phyloP scores from a whole-genome alignment of 306 rosid species.

The Sophora flavescens region DNA sequence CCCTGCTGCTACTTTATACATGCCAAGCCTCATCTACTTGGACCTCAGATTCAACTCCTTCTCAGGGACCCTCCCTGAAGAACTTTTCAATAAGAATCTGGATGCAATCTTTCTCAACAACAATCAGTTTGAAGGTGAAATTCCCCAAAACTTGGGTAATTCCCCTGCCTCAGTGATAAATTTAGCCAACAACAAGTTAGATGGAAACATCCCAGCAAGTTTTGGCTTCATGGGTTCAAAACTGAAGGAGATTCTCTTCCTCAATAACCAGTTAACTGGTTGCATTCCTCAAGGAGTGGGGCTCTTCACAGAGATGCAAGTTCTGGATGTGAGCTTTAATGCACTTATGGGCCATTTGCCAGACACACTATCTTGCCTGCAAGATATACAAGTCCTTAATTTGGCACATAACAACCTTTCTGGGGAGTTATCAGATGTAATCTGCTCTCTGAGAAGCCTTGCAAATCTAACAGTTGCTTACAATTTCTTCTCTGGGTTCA shows the following conservation, averaged over 20 bases:
- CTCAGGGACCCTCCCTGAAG: slow-evolving; percentile 77
- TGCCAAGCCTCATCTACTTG: slow-evolving; percentile 81
- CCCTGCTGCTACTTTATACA: slow-evolving; percentile 62
- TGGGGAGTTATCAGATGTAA: slow-evolving; percentile 81
- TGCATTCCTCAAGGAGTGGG: slow-evolving; percentile 97
- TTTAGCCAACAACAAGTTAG: slow-evolving; percentile 79
- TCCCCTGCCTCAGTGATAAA: slow-evolving; percentile 96
- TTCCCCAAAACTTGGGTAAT: slow-evolving; percentile 83
- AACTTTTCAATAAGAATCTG: slow-evolving; percentile 69
- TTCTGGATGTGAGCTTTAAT: slow-evolving; percentile 87
- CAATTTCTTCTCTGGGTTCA: slow-evolving; percentile 97
- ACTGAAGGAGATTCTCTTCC: slow-evolving; percentile 80
- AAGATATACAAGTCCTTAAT: slow-evolving; percentile 82
- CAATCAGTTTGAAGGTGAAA: slow-evolving; percentile 81
- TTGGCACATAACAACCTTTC: slow-evolving; percentile 88
- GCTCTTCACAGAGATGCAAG: slow-evolving; percentile 84
- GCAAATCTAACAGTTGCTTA: slow-evolving; percentile 82
- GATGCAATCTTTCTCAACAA: slow-evolving; percentile 93
- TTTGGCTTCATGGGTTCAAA: slow-evolving; percentile 79
- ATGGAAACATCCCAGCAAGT: slow-evolving; percentile 81
- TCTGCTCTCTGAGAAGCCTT: slow-evolving; percentile 75
- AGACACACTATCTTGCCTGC: slow-evolving; percentile 84
- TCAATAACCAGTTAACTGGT: slow-evolving; percentile 86
- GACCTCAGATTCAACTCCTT: slow-evolving; percentile 88
- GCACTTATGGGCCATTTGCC: slow-evolving; percentile 90